phyloP scores from a whole-genome alignment of 116 monocot species.

The Dioscorea cayenensis region DNA sequence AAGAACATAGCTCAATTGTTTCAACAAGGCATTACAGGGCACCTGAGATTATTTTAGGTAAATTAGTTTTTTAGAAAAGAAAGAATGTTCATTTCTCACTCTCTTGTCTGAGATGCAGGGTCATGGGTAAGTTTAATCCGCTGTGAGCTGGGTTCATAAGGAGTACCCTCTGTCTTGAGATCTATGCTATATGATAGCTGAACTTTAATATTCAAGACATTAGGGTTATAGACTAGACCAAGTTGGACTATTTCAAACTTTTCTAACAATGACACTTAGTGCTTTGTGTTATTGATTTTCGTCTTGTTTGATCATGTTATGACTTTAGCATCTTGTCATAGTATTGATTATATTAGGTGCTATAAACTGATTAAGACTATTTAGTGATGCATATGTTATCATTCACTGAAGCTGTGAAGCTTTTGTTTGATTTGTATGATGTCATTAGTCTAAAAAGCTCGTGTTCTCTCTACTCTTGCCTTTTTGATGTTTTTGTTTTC shows the following conservation, averaged over 20 bases:
- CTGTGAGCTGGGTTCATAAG: neutral
- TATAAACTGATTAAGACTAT: too few relatives aligned
- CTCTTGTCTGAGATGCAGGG: slow-evolving; percentile 1
- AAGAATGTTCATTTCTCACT: slow-evolving; percentile 6
- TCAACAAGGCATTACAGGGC: slow-evolving; percentile 99
- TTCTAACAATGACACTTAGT: neutral
- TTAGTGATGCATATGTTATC: too few relatives aligned
- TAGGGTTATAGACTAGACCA: too few relatives aligned
- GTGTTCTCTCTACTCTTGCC: too few relatives aligned
- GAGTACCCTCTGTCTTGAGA: neutral
- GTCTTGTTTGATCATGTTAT: too few relatives aligned
- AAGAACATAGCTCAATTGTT: slow-evolving; percentile 86
- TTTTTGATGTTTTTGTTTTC: too few relatives aligned
- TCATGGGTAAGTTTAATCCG: neutral
- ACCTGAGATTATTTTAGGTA: slow-evolving; percentile 99
- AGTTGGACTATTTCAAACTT: neutral
- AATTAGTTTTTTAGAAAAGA: slow-evolving; percentile 23
- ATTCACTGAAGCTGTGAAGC: too few relatives aligned
- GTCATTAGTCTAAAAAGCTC: too few relatives aligned
- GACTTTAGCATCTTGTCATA: too few relatives aligned
- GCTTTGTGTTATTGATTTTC: neutral
- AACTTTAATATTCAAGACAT: too few relatives aligned
- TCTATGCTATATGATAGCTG: neutral
- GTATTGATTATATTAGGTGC: too few relatives aligned
- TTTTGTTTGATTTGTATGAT: too few relatives aligned